Evolutionary conservation across 208 protist species (phyloP), one percentile per base, ranked within the genome.

Genomic region (Trypanosoma theileri): DNA sequence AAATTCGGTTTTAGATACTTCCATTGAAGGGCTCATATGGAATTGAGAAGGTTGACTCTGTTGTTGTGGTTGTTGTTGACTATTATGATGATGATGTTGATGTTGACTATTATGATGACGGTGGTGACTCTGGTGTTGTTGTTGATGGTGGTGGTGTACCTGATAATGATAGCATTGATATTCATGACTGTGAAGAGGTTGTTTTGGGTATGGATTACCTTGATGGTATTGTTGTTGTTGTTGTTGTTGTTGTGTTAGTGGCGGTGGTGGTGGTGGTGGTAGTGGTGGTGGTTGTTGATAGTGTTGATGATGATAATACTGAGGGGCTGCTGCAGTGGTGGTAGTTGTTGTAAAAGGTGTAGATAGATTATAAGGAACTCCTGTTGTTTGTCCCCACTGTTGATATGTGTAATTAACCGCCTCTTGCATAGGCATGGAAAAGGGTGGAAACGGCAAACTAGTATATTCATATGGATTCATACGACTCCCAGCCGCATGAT

Each of bases 71-170:
- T 70, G 68, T 17, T 73, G 73, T 12, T 52, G 63, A 63, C 59
- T 42, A 42, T 56, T 24, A 51, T 77, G 59, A 59, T 71, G 22
- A 8, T 77, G 50, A 17, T 77, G 58, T 17, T 70, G 68, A 26
- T 73, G 73, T 12, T 52, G 63, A 63, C 59, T 42, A 42, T 56
- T 11, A 19, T 81, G 65, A 42, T 76, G 52, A 16, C 66, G 61
- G 46, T 77, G 68, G 45, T 81, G 56, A 35, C 65, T 56, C 11
- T 71, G 66, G 40, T 69, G 70, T 31, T 64, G 59, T 21, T 84
- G 66, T 22, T 60, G 59, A 21, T 66, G 35, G 19, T 60, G 59
- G 35, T 66, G 35, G 19, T 50, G 44, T n/a, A 51, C 3, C 11
- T 46, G 50, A 51, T 19, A 55, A 22, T 21, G 65, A 55, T 46